These are phyloP conservation scores for Suillus subaureus DNA, from an alignment of 768 basidiomycete genomes.

Conservation along the genomic window DNA sequence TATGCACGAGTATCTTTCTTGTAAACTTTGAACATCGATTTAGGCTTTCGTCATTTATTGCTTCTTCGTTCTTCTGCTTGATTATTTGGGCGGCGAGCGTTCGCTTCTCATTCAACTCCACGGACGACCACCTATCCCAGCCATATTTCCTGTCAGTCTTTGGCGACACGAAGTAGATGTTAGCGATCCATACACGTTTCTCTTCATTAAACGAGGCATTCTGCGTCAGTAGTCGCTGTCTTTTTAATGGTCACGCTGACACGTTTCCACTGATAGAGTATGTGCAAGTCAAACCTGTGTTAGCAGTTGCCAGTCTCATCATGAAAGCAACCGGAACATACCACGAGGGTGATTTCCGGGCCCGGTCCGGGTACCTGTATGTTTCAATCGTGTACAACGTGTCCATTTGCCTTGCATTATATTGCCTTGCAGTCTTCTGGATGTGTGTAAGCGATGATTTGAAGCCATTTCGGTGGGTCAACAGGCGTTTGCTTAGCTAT, in stretches of 20 bases:
- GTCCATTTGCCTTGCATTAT: constrained; percentile 78
- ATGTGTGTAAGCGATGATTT: constrained; percentile 87
- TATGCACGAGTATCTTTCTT: not conserved
- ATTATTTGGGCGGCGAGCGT: constrained; percentile 90
- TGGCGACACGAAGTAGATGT: constrained; percentile 87
- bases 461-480: constrained; percentile 77
- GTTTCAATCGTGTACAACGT: constrained; percentile 84
- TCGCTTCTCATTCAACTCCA: constrained; percentile 91
- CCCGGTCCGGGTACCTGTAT: constrained; percentile 89
- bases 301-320: constrained; percentile 82
- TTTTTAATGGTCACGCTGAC: constrained; percentile 7
- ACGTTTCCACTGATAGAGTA: constrained; percentile 66
- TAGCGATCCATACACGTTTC: constrained; percentile 92
- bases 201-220: constrained; percentile 94
- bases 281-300: constrained; percentile 91
- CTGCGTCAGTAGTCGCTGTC: constrained; percentile 57
- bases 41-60: constrained; percentile 95
- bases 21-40: not conserved
- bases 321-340: constrained; percentile 87
- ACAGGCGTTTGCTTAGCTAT: not conserved
- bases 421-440: constrained; percentile 98
- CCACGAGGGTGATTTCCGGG: constrained; percentile 85
- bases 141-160: constrained; percentile 85
- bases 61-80: constrained; percentile 82
- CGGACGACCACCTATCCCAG: constrained; percentile 84